Conservation (phyloP, 352 stramenopile genomes). For the Pythium utonaiense region DNA sequence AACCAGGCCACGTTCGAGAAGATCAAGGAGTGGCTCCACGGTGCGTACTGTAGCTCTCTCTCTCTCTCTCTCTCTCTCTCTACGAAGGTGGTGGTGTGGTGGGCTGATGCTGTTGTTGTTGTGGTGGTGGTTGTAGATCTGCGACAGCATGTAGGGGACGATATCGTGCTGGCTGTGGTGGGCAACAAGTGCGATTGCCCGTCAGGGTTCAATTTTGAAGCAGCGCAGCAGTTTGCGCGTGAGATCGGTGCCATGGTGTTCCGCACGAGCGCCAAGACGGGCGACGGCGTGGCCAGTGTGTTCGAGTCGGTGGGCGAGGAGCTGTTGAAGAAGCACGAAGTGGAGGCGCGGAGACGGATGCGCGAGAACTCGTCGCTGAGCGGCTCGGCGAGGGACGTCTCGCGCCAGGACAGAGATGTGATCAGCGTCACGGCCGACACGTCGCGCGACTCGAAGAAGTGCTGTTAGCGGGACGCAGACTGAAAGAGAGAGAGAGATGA, state of each 20-base stretch:
- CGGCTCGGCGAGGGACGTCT: constrained; percentile 4
- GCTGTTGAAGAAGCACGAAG: constrained; percentile 74
- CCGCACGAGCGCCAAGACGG: constrained; percentile 76
- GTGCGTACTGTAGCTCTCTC: constrained; percentile 31
- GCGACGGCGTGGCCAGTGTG: constrained; percentile 67
- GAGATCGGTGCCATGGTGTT: constrained; percentile 85
- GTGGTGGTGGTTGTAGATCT: constrained; percentile 38
- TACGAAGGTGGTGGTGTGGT: no score
- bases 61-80: no score
- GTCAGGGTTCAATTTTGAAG: constrained; percentile 60
- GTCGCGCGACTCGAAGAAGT: constrained; percentile 7
- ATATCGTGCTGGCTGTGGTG: constrained; percentile 81
- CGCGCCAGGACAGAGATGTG: constrained; percentile 6
- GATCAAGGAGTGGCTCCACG: constrained; percentile 84
- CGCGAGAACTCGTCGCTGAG: constrained; percentile 38
- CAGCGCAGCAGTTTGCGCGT: constrained; percentile 67
- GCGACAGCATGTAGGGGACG: constrained; percentile 69
- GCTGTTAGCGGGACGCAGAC: constrained; percentile 4
- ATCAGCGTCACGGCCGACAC: constrained; percentile 12
- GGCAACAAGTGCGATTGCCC: constrained; percentile 81
- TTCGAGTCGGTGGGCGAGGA: constrained; percentile 72
- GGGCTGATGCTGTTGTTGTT: constrained; percentile 1
- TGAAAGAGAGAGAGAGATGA: no score
- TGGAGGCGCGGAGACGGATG: constrained; percentile 47
- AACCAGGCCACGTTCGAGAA: constrained; percentile 80